These are phyloP conservation scores for Calonectria henricotiae DNA, from an alignment of 2,329 filamentous ascomycete species.

Conservation along the genomic window DNA sequence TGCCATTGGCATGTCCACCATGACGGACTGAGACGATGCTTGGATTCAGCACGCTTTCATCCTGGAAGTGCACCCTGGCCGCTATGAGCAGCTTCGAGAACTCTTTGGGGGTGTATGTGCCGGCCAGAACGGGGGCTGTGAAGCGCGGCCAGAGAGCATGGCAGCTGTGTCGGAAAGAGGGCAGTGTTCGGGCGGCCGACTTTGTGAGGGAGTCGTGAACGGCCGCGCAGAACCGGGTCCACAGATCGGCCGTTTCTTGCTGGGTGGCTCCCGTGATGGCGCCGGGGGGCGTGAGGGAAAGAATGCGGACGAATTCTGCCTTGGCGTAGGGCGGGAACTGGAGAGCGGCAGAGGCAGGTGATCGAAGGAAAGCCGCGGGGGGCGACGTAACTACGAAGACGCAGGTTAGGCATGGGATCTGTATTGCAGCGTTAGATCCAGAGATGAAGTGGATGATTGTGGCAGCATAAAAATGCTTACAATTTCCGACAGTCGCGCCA, in stretches of 20 bases:
- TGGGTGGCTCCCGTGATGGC: constrained; percentile 67
- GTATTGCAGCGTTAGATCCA: not conserved
- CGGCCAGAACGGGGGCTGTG: constrained; percentile 81
- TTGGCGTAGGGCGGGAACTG: constrained; percentile 90
- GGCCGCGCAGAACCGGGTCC: constrained; percentile 85
- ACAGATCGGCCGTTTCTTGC: constrained; percentile 77
- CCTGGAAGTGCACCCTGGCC: constrained; percentile 79
- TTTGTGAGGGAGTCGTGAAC: constrained; percentile 91
- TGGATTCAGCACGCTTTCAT: constrained; percentile 80
- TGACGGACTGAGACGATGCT: constrained; percentile 67
- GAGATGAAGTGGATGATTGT: not conserved
- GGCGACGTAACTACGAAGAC: constrained; percentile 85
- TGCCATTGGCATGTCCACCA: constrained; percentile 26
- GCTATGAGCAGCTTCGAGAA: constrained; percentile 88
- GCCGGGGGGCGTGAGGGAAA: constrained; percentile 70
- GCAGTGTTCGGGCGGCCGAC: constrained; percentile 84
- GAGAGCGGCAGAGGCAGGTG: constrained; percentile 81
- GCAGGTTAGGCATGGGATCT: constrained; percentile 86
- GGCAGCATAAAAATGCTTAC: constrained; percentile 65
- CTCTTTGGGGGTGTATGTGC: constrained; percentile 83
- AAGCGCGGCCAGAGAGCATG: constrained; percentile 88
- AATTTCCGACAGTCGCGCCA: constrained; percentile 86
- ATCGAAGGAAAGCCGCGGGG: constrained; percentile 78
- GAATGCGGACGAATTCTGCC: constrained; percentile 83
- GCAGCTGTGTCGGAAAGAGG: constrained; percentile 80